A percentile compares a stretch with the other conserved stretches of the same genome.
phyloP scores from a whole-genome alignment of 2,329 filamentous ascomycete species.

The Apiospora koreana region DNA sequence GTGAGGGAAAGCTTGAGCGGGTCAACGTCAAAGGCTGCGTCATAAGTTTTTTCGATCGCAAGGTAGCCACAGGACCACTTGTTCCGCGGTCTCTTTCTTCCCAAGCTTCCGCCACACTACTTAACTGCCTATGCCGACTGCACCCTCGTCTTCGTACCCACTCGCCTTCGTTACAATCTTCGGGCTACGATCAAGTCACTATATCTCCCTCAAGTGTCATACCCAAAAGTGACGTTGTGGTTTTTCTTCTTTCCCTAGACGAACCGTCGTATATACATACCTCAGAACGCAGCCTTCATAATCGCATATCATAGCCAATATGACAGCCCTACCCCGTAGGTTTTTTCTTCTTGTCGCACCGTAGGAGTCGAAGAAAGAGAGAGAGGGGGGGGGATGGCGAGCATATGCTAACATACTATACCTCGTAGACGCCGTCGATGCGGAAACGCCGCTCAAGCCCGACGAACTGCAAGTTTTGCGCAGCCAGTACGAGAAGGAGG shows the following conservation, averaged over 20 bases:
- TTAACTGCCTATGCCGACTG: background rate
- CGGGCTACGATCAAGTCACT: background rate
- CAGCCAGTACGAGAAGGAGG: constrained; percentile 95
- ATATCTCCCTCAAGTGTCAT: background rate
- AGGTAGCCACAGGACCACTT: constrained; percentile 7
- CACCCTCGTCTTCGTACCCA: background rate
- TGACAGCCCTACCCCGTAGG: constrained; percentile 10
- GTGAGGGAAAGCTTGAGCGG: background rate
- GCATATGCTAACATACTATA: constrained; percentile 17
- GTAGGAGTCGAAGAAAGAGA: background rate
- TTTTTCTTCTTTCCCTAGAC: background rate
- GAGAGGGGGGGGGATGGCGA: background rate
- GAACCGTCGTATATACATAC: background rate
- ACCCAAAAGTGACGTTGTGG: background rate
- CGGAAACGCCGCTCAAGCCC: constrained; percentile 92
- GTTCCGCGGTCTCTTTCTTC: background rate
- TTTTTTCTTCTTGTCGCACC: background rate
- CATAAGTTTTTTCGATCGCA: constrained; percentile 16
- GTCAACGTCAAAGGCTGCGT: constrained; percentile 18
- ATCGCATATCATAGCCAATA: background rate
- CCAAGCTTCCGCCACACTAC: constrained; percentile 10
- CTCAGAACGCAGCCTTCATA: background rate
- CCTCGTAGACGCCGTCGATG: constrained; percentile 84
- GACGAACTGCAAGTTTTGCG: constrained; percentile 92
- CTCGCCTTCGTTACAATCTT: background rate